A percentile compares a stretch with the other conserved stretches of the same genome.
Evolutionary conservation across 176 grass and related monocot genomes (phyloP).

Genomic region (Carex cristatella): DNA sequence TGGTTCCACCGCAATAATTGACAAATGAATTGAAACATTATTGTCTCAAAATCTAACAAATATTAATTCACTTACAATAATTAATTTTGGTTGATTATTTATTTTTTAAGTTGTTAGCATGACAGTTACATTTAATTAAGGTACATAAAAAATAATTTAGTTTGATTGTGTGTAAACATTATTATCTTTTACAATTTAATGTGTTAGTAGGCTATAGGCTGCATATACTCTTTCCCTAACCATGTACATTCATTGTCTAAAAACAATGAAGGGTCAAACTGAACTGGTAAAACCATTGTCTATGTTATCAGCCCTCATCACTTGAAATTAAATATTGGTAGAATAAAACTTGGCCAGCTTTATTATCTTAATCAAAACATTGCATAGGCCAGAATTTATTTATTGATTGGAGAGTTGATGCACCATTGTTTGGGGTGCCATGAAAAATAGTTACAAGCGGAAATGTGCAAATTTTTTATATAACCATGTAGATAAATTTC

Average conservation of each 20-base stretch:
- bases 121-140: not conserved
- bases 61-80: not conserved
- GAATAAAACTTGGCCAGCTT: not conserved
- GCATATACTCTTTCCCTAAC: not conserved
- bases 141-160: not conserved
- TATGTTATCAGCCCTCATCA: not conserved
- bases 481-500: too few relatives aligned
- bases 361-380: not conserved
- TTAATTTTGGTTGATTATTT: not conserved
- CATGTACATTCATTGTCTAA: too few relatives aligned
- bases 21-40: not conserved
- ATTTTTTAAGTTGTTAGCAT: not conserved
- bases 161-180: not conserved
- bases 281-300: not conserved
- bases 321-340: not conserved
- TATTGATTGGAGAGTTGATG: too few relatives aligned
- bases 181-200: not conserved
- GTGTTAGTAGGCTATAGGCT: not conserved
- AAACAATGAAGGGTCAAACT: not conserved
- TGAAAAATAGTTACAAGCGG: too few relatives aligned
- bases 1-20: slow-evolving; percentile 7
- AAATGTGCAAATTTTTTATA: too few relatives aligned
- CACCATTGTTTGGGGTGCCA: too few relatives aligned
- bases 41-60: not conserved
- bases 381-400: too few relatives aligned